Evolutionary conservation across 2,329 filamentous ascomycete species (phyloP), one percentile per base, ranked within the genome.

Genomic region (Akanthomyces dipterigenus): DNA sequence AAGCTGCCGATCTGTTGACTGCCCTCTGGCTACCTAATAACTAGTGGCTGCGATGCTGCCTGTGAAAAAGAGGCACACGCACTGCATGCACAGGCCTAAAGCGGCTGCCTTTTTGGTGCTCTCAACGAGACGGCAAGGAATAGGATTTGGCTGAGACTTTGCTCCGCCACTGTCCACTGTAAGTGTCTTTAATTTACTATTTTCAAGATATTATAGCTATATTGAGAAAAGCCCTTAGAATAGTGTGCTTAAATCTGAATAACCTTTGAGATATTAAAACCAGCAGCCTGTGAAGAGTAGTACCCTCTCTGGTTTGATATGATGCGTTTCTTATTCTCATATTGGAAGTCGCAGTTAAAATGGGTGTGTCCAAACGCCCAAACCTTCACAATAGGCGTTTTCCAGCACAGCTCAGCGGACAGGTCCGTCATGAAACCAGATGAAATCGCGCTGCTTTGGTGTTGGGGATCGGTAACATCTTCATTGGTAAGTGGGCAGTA

Each of bases 341-440:
- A 71, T 8, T 63, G 51, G 57, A 75, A 78, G 55, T 74, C 70
- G 65, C 73, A 77, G 64, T 76, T 78, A 63, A 70, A 78, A 67
- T 81, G 78, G 14, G 78, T 81, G 65, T 81, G 78, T 2, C 78
- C 77, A 69, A 79, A 80, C 2, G 74, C 78, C 78, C 78, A 80
- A 3, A 78, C 24, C 40, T 67, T 70, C 5, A 80, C 77, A 4
- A 62, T 68, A 1, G 61, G 62, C 59, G 67, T 73, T 36, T 58
- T 70, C 74, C 74, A 80, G 59, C 77, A 79, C 14, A 60, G 31
- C 55, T 79, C 70, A 1, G 42, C 61, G 0, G 65, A 68, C 49
- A 81, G 64, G 64, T 80, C 74, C 3, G 77, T 79, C 22, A 73
- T 69, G 64, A 80, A 80, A 3, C 70, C 76, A 40, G 31, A 49